Conservation (phyloP, 192 early-diverging fungal genomes). For the Gaertneriomyces semiglobifer region DNA sequence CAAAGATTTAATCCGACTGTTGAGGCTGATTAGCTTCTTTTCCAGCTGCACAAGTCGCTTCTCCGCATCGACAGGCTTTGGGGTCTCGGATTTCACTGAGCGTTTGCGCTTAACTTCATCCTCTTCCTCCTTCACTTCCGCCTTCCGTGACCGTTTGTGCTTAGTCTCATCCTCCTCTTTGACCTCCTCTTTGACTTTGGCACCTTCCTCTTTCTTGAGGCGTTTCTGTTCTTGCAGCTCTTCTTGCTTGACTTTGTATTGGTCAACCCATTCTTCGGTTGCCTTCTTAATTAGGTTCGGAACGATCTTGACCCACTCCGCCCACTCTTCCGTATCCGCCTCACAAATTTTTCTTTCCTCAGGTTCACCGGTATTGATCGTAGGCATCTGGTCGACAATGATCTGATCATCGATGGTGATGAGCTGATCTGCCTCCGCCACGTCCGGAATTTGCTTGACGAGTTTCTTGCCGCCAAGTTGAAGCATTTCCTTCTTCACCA, state of each 20-base stretch:
- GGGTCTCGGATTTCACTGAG: not conserved
- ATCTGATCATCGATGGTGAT: no score
- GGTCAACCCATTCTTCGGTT: no score
- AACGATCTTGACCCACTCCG: no score
- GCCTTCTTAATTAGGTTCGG: no score
- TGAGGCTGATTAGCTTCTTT: slow-evolving; percentile 66
- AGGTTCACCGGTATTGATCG: no score
- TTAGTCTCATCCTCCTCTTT: not conserved
- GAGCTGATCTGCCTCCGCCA: slow-evolving; percentile 55
- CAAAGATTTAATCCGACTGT: slow-evolving; percentile 68
- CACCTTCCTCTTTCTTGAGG: not conserved
- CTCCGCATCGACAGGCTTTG: slow-evolving; percentile 27
- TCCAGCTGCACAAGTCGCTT: slow-evolving; percentile 60
- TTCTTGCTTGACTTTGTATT: slow-evolving; percentile 37
- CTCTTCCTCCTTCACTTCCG: not conserved
- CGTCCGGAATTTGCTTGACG: slow-evolving; percentile 71
- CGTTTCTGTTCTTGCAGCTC: not conserved
- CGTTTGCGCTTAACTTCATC: no score
- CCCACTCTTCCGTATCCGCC: no score
- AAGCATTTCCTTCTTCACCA: slow-evolving; percentile 66
- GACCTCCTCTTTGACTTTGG: not conserved
- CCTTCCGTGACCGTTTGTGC: slow-evolving; percentile 10
- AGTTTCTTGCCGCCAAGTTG: slow-evolving; percentile 61
- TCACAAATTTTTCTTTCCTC: no score
- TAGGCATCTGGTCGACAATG: no score